Evolutionary conservation across 1,284 basidiomycete genomes (phyloP).

Genomic region (Melampsora americana): DNA sequence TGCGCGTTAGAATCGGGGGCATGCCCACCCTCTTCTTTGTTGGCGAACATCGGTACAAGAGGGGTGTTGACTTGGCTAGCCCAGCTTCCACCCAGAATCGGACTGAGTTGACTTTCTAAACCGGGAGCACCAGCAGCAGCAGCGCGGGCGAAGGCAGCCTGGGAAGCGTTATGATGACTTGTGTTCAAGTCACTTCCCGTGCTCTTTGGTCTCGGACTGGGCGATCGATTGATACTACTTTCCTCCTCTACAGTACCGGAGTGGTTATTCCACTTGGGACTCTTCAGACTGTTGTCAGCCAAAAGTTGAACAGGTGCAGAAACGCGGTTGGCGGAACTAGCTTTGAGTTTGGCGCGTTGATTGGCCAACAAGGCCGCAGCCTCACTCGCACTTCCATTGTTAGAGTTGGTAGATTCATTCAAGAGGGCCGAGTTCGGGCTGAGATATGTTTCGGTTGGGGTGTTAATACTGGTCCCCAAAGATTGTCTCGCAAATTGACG

Average conservation of each 20-base stretch:
- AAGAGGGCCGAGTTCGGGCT: slow-evolving; percentile 57
- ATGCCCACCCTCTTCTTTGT: slow-evolving; percentile 56
- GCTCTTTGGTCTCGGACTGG: slow-evolving; percentile 70
- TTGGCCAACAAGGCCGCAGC: slow-evolving; percentile 78
- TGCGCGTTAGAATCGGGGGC: slow-evolving; percentile 55
- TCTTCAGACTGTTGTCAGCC: slow-evolving; percentile 51
- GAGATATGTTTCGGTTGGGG: slow-evolving; percentile 53
- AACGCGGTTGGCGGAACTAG: slow-evolving; percentile 80
- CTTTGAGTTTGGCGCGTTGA: slow-evolving; percentile 84
- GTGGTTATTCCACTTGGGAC: slow-evolving; percentile 53
- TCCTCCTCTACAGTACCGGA: slow-evolving; percentile 51
- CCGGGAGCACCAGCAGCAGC: neutral
- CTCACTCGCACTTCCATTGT: slow-evolving; percentile 55
- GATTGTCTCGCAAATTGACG: slow-evolving; percentile 66
- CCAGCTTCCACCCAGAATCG: slow-evolving; percentile 68
- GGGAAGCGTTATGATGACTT: slow-evolving; percentile 47
- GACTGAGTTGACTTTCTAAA: slow-evolving; percentile 47
- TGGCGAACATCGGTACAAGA: slow-evolving; percentile 80
- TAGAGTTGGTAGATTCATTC: slow-evolving; percentile 32
- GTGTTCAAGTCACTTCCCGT: slow-evolving; percentile 77
- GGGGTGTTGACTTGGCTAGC: slow-evolving; percentile 98
- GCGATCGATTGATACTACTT: slow-evolving; percentile 49
- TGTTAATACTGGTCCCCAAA: slow-evolving; percentile 60
- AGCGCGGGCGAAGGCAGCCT: slow-evolving; percentile 50
- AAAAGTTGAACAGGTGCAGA: slow-evolving; percentile 77